Evolutionary conservation across 2,329 filamentous ascomycete genomes (phyloP), one percentile per base, ranked within the genome.

Genomic region (Exophiala sp.): DNA sequence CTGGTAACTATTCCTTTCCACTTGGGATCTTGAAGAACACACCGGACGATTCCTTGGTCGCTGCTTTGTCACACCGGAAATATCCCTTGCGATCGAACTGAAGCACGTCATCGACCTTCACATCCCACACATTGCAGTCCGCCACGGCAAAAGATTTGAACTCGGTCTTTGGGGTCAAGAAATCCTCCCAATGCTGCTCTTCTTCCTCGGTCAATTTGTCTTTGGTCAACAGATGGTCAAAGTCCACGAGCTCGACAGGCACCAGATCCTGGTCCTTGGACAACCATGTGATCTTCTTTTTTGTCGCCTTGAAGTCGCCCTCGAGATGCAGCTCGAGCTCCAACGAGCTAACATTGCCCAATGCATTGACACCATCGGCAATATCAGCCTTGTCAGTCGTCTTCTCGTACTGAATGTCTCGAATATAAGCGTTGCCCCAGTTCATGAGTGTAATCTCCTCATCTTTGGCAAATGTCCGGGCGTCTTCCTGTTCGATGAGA

Each of bases 181-280:
- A 91, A 58, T 90, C 81, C 67, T 91, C 86, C 57, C 57, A 62
- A 19, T 90, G 73, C 43, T 83, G 77, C 63, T 94, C 88, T 1
- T 89, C 83, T 64, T 89, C 83, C 48, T 60, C 58, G 67, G 89
- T 86, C 22, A 97, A 77, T 65, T 93, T 90, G 66, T 97, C 91
- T 77, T 96, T 97, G 53, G 85, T 94, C 65, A 97, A 85, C 42
- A 97, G 78, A 71, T 94, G 91, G 70, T 95, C 91, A 66, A 96
- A 97, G 60, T 96, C 89, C 70, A 90, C 91, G 9, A 95, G 78
- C 69, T 95, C 87, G 18, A 93, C 83, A 6, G 83, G 82, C 7
- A 90, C 75, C 0, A 91, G 77, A 55, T 82, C 78, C 69, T 88
- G 83, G 40, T 79, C 79, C 58, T 84, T 78, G 2, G 86, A 83